These are phyloP conservation scores for Cladosporium halotolerans DNA, from an alignment of 2,329 filamentous ascomycete genomes.

Conservation along the genomic window DNA sequence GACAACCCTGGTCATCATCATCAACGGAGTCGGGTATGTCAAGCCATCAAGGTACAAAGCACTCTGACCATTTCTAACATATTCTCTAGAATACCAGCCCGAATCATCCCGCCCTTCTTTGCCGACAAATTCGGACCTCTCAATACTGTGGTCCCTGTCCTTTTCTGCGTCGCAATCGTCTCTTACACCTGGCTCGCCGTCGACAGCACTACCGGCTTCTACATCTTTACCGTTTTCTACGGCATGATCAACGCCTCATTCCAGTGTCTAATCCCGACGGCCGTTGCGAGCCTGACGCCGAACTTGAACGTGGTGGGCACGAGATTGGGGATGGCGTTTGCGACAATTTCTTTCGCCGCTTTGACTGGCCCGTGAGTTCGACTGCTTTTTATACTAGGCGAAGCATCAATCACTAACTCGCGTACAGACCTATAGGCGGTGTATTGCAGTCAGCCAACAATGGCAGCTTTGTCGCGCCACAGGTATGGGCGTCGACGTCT, in stretches of 20 bases:
- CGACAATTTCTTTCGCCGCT: conserved; percentile 38
- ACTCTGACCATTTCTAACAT: background rate
- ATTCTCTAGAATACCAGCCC: conserved; percentile 37
- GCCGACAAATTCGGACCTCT: conserved; percentile 52
- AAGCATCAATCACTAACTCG: background rate
- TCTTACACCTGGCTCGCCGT: conserved; percentile 55
- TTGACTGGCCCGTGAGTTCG: conserved; percentile 35
- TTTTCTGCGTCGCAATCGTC: conserved; percentile 40
- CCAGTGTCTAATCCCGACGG: conserved; percentile 41
- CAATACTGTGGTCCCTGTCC: conserved; percentile 49
- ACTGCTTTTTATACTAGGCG: background rate
- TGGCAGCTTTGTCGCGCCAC: conserved; percentile 38
- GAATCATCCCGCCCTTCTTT: conserved; percentile 47
- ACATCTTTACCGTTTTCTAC: conserved; percentile 40
- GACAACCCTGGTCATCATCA: conserved; percentile 50
- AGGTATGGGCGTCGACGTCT: conserved; percentile 36
- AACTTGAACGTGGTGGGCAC: conserved; percentile 42
- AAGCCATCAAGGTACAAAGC: background rate
- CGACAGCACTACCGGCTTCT: conserved; percentile 30
- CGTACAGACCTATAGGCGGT: conserved; percentile 37
- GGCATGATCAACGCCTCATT: conserved; percentile 40
- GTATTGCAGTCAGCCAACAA: conserved; percentile 36
- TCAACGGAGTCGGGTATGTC: conserved; percentile 48
- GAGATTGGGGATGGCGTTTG: conserved; percentile 44
- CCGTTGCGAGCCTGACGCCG: conserved; percentile 38